Base-by-base conservation (phyloP, 306 rosid species). In the Urtica urens region DNA sequence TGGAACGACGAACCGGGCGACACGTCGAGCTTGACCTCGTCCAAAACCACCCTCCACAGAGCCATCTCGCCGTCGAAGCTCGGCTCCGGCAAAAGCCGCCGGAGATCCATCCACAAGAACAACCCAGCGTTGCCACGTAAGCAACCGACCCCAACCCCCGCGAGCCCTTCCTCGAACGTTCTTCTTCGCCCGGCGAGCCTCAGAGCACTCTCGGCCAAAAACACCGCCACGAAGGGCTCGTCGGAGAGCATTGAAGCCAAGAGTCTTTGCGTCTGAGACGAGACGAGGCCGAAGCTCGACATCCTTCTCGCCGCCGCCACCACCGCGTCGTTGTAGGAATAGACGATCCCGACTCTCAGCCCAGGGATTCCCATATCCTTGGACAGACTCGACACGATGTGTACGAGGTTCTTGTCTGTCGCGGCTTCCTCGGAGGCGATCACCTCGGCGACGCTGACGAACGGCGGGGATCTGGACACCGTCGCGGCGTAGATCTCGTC, bases 281-380 rank as follows among this genome's bases (percentile, higher is more conserved):
- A 90, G 7, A 90, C 81, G 13, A 90, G 41, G 1, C 97, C 95
- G 8, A 90, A 90, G n/a, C 97, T 90, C 2, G 97, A 90, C 97
- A 90, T 90, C 63, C 73, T 84, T 7, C 95, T 70, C 21, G 64
- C 85, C 26, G 68, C 53, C 28, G 13, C 55, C 5, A 90, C 95
- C 0, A 84, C 95, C 0, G 2, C 18, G 5, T 84, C 87, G 9
- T 90, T 90, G 69, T 61, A 84, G 2, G 97, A 90, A 66, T 90
- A 90, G 37, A 90, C 78, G 12, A 90, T 77, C 10, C 97, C 97
- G 15, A 90, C 94, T 27, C 97, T 42, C 2, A 90, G 64, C 1
- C 97, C 97, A 0, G 97, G 97, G 14, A 84, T 67, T 4, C 97
- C 97, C 93, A 90, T 72, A 65, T 81, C 97, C 56, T 90, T 84